Conservation (phyloP, 208 protist species). For the Balamuthia mandrillaris region DNA sequence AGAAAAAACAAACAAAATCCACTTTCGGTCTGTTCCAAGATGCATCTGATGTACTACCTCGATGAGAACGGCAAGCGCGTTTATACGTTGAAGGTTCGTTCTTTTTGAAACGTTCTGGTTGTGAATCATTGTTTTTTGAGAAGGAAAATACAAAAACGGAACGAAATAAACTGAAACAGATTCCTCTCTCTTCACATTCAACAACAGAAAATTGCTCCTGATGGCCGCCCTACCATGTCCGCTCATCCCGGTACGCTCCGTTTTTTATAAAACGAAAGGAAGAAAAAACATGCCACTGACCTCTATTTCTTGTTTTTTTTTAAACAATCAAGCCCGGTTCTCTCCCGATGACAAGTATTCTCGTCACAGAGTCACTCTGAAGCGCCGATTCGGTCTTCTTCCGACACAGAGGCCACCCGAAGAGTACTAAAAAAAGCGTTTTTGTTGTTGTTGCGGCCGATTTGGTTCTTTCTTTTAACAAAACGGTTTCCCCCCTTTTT, state of each 20-base stretch:
- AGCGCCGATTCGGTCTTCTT: constrained; percentile 80
- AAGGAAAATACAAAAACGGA: too few relatives aligned
- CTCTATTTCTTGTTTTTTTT: background rate
- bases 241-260: constrained; percentile 54
- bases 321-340: constrained; percentile 70
- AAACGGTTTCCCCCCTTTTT: too few relatives aligned
- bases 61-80: constrained; percentile 67
- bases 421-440: constrained; percentile 42
- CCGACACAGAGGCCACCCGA: constrained; percentile 67
- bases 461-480: too few relatives aligned
- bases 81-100: constrained; percentile 75
- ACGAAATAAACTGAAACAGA: too few relatives aligned
- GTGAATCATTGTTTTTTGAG: background rate
- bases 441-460: too few relatives aligned
- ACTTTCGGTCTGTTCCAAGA: too few relatives aligned
- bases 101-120: background rate
- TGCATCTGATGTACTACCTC: constrained; percentile 80
- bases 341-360: constrained; percentile 84
- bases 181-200: too few relatives aligned
- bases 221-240: constrained; percentile 24
- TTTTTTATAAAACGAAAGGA: background rate
- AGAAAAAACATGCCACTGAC: background rate
- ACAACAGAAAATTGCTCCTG: constrained; percentile 43
- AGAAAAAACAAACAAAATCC: too few relatives aligned
- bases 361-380: constrained; percentile 75